These are phyloP conservation scores for Delitschia confertaspora DNA, from an alignment of 495 filamentous ascomycete species.

Conservation along the genomic window DNA sequence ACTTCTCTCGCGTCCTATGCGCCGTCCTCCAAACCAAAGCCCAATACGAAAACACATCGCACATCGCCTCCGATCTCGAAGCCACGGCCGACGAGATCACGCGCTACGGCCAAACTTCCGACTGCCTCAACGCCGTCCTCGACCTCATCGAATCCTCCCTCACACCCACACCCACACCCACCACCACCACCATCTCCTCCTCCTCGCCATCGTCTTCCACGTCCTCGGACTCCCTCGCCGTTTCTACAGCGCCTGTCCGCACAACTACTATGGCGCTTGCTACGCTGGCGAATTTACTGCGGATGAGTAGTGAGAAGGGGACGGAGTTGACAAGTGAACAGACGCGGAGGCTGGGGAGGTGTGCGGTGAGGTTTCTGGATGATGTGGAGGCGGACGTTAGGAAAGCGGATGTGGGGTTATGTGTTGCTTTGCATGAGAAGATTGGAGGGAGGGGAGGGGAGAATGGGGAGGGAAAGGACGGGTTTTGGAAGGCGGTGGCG, in stretches of 20 bases:
- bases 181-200: constrained; percentile 14
- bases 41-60: constrained; percentile 44
- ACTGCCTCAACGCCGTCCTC: constrained; percentile 45
- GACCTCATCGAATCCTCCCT: constrained; percentile 36
- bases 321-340: constrained; percentile 27
- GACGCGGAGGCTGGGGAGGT: constrained; percentile 39
- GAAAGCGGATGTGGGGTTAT: constrained; percentile 67
- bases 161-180: constrained; percentile 4
- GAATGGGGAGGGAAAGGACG: constrained; percentile 40
- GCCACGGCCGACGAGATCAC: constrained; percentile 49
- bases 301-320: constrained; percentile 18
- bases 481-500: constrained; percentile 36
- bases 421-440: constrained; percentile 59
- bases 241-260: constrained; percentile 29
- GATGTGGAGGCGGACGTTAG: constrained; percentile 69
- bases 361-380: constrained; percentile 55
- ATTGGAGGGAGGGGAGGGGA: no score
- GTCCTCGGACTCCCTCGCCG: constrained; percentile 2
- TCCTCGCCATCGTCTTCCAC: constrained; percentile 3
- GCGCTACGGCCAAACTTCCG: constrained; percentile 38
- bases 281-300: constrained; percentile 24
- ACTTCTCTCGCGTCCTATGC: constrained; percentile 56
- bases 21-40: constrained; percentile 58
- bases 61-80: constrained; percentile 51
- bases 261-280: constrained; percentile 23